Evolutionary conservation across 2,329 filamentous ascomycete genomes (phyloP).

Genomic region (Calcarisporium arbuscula): DNA sequence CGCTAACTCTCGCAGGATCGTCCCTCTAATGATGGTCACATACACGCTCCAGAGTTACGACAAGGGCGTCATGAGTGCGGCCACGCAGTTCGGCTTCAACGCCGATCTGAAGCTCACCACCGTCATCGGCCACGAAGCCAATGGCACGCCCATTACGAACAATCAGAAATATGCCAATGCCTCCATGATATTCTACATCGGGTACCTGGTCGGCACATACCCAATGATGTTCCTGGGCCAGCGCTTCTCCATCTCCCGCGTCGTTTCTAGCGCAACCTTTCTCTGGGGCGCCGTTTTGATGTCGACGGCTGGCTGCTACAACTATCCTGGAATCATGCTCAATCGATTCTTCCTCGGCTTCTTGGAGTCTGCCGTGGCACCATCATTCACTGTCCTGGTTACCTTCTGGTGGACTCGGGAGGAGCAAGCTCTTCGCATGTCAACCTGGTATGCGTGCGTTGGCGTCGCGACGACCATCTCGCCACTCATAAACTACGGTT

Average conservation of each 20-base stretch:
- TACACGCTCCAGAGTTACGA: conserved; percentile 10
- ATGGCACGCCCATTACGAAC: conserved; percentile 5
- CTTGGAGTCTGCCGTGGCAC: conserved; percentile 31
- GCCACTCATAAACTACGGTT: conserved; percentile 51
- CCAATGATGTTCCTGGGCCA: conserved; percentile 24
- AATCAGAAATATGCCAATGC: conserved; percentile 7
- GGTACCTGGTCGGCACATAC: conserved; percentile 31
- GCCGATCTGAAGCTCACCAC: conserved; percentile 2
- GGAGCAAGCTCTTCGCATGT: conserved; percentile 34
- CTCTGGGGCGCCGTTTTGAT: conserved; percentile 29
- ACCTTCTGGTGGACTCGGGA: conserved; percentile 8
- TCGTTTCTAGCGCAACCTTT: conserved; percentile 16
- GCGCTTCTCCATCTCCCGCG: conserved; percentile 21
- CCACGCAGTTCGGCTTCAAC: conserved; percentile 7
- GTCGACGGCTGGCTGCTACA: conserved; percentile 27
- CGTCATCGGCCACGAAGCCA: conserved; percentile 6
- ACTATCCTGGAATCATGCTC: conserved; percentile 31
- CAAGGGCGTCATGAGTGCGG: conserved; percentile 11
- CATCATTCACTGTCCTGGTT: conserved; percentile 14
- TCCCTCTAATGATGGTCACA: conserved; percentile 9
- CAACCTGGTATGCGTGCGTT: conserved; percentile 30
- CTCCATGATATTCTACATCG: conserved; percentile 45
- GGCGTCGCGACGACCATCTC: conserved; percentile 57
- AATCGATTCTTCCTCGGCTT: conserved; percentile 35
- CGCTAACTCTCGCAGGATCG: too few relatives aligned